Evolutionary conservation across 306 rosid species (phyloP).

Genomic region (Quercus engelmannii): DNA sequence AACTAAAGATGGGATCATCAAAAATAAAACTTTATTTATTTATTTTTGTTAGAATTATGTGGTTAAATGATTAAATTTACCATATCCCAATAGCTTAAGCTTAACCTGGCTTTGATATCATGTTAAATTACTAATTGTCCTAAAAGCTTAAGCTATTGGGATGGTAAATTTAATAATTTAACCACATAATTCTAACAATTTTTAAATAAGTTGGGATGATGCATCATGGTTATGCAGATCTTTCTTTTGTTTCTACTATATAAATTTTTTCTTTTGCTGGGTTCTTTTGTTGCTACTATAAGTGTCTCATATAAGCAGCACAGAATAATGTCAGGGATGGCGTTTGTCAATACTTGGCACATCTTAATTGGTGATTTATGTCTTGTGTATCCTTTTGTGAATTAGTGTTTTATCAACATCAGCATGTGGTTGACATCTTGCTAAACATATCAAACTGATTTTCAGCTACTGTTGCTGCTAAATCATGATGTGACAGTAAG

Average conservation of each 20-base stretch:
- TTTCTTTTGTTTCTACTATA: not conserved
- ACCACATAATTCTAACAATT: not conserved
- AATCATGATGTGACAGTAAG: too few relatives aligned
- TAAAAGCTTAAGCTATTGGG: too few relatives aligned
- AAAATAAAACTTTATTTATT: not conserved
- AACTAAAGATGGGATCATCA: not conserved
- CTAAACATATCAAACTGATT: not conserved
- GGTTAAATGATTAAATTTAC: too few relatives aligned
- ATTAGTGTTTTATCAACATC: not conserved
- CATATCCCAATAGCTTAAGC: too few relatives aligned
- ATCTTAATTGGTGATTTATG: not conserved
- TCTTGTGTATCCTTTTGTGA: not conserved
- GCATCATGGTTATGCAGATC: not conserved
- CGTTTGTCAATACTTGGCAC: not conserved
- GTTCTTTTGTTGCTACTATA: not conserved
- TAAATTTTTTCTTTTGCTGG: too few relatives aligned
- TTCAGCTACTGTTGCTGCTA: not conserved
- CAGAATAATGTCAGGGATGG: not conserved
- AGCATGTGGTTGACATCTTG: not conserved
- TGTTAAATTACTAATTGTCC: too few relatives aligned
- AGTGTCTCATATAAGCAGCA: not conserved
- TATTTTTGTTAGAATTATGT: too few relatives aligned
- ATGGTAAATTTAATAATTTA: too few relatives aligned
- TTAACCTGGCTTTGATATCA: too few relatives aligned
- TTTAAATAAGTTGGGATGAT: not conserved